Percentiles rank a stretch among this genome's conserved stretches.
These are phyloP conservation scores for Lipomyces anomalus DNA, from an alignment of 805 yeast species.

Conservation along the genomic window DNA sequence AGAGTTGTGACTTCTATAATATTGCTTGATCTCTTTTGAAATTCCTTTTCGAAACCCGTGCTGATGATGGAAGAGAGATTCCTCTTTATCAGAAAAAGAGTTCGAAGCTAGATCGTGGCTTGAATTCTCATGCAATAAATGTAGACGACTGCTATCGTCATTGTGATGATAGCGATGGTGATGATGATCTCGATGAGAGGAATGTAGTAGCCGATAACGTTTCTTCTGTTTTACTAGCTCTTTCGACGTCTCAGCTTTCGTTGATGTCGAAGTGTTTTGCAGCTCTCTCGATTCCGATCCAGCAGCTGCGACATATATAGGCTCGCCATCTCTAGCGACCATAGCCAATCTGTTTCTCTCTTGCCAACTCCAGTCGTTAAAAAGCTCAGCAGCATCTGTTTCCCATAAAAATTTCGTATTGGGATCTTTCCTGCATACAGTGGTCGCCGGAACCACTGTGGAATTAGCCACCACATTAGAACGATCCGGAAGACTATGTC, in stretches of 20 bases:
- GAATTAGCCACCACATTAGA: constrained; percentile 6
- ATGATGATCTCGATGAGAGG: neutral
- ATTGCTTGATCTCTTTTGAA: too few species aligned
- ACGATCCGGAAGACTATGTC: constrained; percentile 6
- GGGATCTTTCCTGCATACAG: constrained; percentile 5
- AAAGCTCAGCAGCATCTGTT: constrained; percentile 18
- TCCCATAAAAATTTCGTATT: constrained; percentile 18
- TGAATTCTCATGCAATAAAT: too few species aligned
- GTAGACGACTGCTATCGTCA: too few species aligned
- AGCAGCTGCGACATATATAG: constrained; percentile 5
- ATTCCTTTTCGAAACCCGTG: too few species aligned
- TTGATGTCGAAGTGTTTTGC: neutral
- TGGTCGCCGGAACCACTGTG: constrained; percentile 17
- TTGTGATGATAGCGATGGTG: neutral
- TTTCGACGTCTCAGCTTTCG: neutral
- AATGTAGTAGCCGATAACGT: neutral
- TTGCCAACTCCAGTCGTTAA: constrained; percentile 24
- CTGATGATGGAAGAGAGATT: too few species aligned
- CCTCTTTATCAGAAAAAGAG: too few species aligned
- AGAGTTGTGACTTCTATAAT: too few species aligned
- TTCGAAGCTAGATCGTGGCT: too few species aligned
- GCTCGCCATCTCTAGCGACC: constrained; percentile 15
- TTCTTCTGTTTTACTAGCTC: neutral
- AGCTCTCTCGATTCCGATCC: neutral
- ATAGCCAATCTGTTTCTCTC: constrained; percentile 14